These are phyloP conservation scores for Arthrobotrys musiformis DNA, from an alignment of 2,329 filamentous ascomycete genomes.

Conservation along the genomic window DNA sequence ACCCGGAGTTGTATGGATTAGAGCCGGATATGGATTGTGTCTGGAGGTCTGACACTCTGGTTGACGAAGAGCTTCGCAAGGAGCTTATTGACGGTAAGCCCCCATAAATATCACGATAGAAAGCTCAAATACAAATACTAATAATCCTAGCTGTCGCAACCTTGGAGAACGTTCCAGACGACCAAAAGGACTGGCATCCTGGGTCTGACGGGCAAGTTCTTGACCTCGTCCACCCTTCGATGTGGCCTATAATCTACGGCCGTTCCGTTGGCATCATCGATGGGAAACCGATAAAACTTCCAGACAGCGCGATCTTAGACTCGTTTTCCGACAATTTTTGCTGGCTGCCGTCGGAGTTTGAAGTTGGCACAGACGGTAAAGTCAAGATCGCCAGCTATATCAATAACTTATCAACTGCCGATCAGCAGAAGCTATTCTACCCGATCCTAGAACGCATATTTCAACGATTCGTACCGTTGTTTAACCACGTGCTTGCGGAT, in stretches of 20 bases:
- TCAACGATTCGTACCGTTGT: slow-evolving; percentile 44
- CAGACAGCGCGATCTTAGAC: slow-evolving; percentile 24
- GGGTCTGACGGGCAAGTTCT: slow-evolving; percentile 69
- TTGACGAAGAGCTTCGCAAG: slow-evolving; percentile 27
- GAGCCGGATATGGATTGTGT: slow-evolving; percentile 54
- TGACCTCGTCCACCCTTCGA: slow-evolving; percentile 73
- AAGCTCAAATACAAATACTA: not conserved
- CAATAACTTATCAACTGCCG: slow-evolving; percentile 29
- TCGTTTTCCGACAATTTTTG: slow-evolving; percentile 35
- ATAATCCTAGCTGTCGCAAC: slow-evolving; percentile 61
- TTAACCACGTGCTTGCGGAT: slow-evolving; percentile 48
- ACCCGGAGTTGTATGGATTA: slow-evolving; percentile 16
- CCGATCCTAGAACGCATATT: slow-evolving; percentile 52
- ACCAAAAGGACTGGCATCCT: slow-evolving; percentile 72
- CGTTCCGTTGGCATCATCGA: slow-evolving; percentile 31
- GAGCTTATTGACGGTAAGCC: slow-evolving; percentile 44
- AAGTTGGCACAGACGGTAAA: slow-evolving; percentile 33
- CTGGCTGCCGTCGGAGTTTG: slow-evolving; percentile 50
- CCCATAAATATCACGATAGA: not conserved
- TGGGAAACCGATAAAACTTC: slow-evolving; percentile 39
- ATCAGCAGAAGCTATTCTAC: slow-evolving; percentile 36
- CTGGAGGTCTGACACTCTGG: slow-evolving; percentile 36
- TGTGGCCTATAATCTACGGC: slow-evolving; percentile 72
- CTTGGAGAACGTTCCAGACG: slow-evolving; percentile 68
- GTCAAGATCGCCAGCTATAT: slow-evolving; percentile 48